Conservation (phyloP, 2,329 filamentous ascomycete species). For the Huntiella omanensis region DNA sequence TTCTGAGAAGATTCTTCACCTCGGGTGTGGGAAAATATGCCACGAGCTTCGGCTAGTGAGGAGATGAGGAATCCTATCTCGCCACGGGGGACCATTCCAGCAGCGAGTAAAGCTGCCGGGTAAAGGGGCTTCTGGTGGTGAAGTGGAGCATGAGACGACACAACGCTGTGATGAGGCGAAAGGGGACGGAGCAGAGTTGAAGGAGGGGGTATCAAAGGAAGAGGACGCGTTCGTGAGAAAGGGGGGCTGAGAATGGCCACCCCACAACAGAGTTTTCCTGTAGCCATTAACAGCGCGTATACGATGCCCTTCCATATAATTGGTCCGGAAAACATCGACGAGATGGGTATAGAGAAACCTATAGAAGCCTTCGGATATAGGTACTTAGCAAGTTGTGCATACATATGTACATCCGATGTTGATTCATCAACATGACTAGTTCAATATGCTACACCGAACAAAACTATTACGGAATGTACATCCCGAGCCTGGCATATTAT, state of each 20-base stretch:
- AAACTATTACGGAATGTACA: neutral
- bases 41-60: constrained; percentile 39
- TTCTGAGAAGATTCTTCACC: neutral
- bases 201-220: too few species aligned
- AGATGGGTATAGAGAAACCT: constrained; percentile 39
- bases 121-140: too few species aligned
- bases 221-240: neutral
- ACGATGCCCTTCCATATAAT: constrained; percentile 56
- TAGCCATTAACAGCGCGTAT: constrained; percentile 51
- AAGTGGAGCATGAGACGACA: too few species aligned
- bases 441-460: too few species aligned
- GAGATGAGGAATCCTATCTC: constrained; percentile 62
- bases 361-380: constrained; percentile 1
- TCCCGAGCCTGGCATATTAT: neutral
- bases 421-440: too few species aligned
- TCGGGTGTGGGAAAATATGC: constrained; percentile 19
- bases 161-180: too few species aligned
- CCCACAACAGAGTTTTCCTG: constrained; percentile 42
- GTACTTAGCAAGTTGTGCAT: neutral
- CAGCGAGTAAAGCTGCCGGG: too few species aligned
- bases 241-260: constrained; percentile 28
- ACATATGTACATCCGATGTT: neutral
- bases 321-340: constrained; percentile 41
- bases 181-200: too few species aligned
- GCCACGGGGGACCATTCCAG: neutral